Evolutionary conservation across 2,329 filamentous ascomycete species (phyloP), one percentile per base, ranked within the genome.

Genomic region (Aspergillus sp.): DNA sequence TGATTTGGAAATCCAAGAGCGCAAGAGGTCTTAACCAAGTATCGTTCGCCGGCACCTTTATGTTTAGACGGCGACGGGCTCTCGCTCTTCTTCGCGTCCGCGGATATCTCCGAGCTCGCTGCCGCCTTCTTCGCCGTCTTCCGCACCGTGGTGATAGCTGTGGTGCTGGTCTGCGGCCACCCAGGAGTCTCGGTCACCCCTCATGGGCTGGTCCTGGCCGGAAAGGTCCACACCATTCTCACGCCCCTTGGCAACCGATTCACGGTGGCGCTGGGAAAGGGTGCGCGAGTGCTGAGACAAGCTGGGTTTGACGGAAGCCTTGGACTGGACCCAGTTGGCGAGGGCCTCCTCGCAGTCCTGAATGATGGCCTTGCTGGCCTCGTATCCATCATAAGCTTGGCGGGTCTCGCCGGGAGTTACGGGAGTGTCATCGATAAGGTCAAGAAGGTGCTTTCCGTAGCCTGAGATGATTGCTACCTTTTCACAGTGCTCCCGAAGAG

Each of bases 381-480:
- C 95, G 76, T 99, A 99, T 65, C 95, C 95, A 74, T 99, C 95
- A 75, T 99, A 99, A 1, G 95, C 93, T 57, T 92, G 88, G 66
- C 95, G 91, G 22, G 94, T 98, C 85, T 99, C 95, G 70, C 95
- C 95, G 25, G 95, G 95, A 6, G 95, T 99, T 59, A 99, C 95
- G 2, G 95, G 95, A 7, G 91, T 96, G 76, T 99, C 95, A 75
- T 99, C 95, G 68, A 99, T 89, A 51, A 99, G 86, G 79, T 98
- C 93, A 48, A 99, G 86, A n/a, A 99, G 86, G 77, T 99, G 95
- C 85, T 98, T 99, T 74, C 95, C 95, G 78, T 92, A 99, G 63
- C 94, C 93, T 46, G 95, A 95, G 74, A 99, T 97, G 76, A 99
- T 96, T 74, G 95, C 95, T 25, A 98, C 87, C 84, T 99, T 99